These are phyloP conservation scores for Aplosporella prunicola DNA, from an alignment of 2,329 filamentous ascomycete species.

Conservation along the genomic window DNA sequence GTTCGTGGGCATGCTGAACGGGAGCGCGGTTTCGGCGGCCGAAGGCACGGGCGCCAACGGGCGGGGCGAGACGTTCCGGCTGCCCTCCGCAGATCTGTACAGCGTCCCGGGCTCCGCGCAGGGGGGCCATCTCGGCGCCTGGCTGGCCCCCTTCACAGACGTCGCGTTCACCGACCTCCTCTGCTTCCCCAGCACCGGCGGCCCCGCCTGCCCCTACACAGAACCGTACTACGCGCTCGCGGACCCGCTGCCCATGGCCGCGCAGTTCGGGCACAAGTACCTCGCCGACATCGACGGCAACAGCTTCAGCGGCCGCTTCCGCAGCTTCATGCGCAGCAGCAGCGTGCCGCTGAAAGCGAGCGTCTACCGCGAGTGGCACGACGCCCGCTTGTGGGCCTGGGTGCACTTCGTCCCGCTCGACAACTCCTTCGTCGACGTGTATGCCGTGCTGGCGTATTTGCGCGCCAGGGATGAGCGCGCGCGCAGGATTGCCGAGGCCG, in stretches of 20 bases:
- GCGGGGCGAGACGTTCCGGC: slow-evolving; percentile 25
- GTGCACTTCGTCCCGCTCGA: slow-evolving; percentile 76
- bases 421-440: slow-evolving; percentile 62
- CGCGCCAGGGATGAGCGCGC: slow-evolving; percentile 47
- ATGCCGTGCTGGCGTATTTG: slow-evolving; percentile 66
- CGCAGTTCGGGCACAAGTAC: slow-evolving; percentile 51
- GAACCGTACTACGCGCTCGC: slow-evolving; percentile 30
- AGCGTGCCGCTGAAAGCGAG: slow-evolving; percentile 69
- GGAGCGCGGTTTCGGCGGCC: slow-evolving; percentile 45
- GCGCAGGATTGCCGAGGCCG: slow-evolving; percentile 54
- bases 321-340: slow-evolving; percentile 54
- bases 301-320: slow-evolving; percentile 32
- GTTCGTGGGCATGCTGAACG: slow-evolving; percentile 65
- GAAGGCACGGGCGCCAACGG: slow-evolving; percentile 27
- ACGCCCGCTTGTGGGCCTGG: slow-evolving; percentile 59
- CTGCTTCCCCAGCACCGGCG: slow-evolving; percentile 31
- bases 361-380: slow-evolving; percentile 73
- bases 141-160: slow-evolving; percentile 32
- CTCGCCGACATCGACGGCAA: slow-evolving; percentile 70
- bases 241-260: slow-evolving; percentile 24
- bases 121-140: slow-evolving; percentile 27
- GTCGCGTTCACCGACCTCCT: slow-evolving; percentile 35
- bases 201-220: slow-evolving; percentile 39
- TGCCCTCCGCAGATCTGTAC: slow-evolving; percentile 23
- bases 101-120: slow-evolving; percentile 30